These are phyloP conservation scores for Zygnema circumcarinatum DNA, from an alignment of 139 green algal species.

Conservation along the genomic window DNA sequence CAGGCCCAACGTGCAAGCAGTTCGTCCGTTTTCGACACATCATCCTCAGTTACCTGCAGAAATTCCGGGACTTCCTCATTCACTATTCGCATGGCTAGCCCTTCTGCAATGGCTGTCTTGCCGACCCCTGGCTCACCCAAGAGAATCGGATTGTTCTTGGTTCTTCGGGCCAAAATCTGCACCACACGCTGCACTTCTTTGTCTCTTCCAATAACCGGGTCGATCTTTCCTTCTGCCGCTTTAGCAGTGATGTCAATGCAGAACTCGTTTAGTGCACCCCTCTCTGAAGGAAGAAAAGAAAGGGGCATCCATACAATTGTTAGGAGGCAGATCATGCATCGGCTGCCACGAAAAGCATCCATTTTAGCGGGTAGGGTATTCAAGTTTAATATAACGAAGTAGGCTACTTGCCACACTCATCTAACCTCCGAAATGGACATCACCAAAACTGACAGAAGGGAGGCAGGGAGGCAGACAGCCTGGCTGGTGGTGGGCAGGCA, in stretches of 20 bases:
- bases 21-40: too few relatives aligned
- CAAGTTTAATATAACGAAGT: too few relatives aligned
- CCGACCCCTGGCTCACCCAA: slow-evolving; percentile 91
- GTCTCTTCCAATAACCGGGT: slow-evolving; percentile 90
- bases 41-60: slow-evolving; percentile 68
- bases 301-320: background rate
- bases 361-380: too few relatives aligned
- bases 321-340: background rate
- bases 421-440: too few relatives aligned
- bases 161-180: slow-evolving; percentile 91
- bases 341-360: too few relatives aligned
- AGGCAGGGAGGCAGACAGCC: too few relatives aligned
- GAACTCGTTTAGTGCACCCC: slow-evolving; percentile 80
- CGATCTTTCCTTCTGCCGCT: slow-evolving; percentile 76
- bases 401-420: too few relatives aligned
- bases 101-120: slow-evolving; percentile 80
- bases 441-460: too few relatives aligned
- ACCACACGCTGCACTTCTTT: slow-evolving; percentile 86
- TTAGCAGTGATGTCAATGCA: slow-evolving; percentile 86
- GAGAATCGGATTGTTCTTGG: slow-evolving; percentile 99
- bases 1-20: too few relatives aligned
- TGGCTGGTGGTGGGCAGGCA: too few relatives aligned
- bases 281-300: slow-evolving; percentile 36
- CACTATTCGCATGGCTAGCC: slow-evolving; percentile 85
- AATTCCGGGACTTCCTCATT: slow-evolving; percentile 79